phyloP scores from a whole-genome alignment of 2,329 filamentous ascomycete genomes.

The Ascochyta viciae-villosae region DNA sequence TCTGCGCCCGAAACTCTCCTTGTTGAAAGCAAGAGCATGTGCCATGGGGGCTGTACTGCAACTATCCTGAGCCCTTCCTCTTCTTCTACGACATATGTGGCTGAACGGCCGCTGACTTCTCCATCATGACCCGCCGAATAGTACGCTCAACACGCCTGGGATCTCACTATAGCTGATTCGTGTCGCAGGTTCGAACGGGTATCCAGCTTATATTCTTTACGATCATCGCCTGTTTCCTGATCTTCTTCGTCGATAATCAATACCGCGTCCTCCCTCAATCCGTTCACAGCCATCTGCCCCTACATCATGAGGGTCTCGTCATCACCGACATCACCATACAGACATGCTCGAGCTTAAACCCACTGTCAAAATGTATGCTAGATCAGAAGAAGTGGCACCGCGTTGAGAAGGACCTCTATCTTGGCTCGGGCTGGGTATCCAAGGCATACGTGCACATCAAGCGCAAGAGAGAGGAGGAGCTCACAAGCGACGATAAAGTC shows the following conservation, averaged over 20 bases:
- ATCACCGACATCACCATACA: slow-evolving; percentile 84
- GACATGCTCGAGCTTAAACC: slow-evolving; percentile 76
- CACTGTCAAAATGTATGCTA: slow-evolving; percentile 77
- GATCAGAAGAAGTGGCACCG: slow-evolving; percentile 78
- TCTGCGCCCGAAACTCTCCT: slow-evolving; percentile 1
- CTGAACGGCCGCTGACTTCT: slow-evolving; percentile 15
- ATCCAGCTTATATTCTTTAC: slow-evolving; percentile 75
- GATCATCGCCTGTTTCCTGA: slow-evolving; percentile 68
- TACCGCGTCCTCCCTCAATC: slow-evolving; percentile 85
- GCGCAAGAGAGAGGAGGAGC: slow-evolving; percentile 85
- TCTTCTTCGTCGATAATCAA: slow-evolving; percentile 86
- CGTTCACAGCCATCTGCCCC: slow-evolving; percentile 84
- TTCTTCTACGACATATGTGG: slow-evolving; percentile 14
- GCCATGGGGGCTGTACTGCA: slow-evolving; percentile 23
- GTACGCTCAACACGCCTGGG: slow-evolving; percentile 28
- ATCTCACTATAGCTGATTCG: background rate
- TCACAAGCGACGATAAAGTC: slow-evolving; percentile 75
- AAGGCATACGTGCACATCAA: slow-evolving; percentile 83
- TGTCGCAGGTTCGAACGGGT: slow-evolving; percentile 63
- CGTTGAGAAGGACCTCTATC: slow-evolving; percentile 87
- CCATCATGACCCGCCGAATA: slow-evolving; percentile 50
- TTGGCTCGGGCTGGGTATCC: slow-evolving; percentile 74
- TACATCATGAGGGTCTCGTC: slow-evolving; percentile 81
- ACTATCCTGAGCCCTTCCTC: slow-evolving; percentile 1
- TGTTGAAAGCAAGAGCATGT: slow-evolving; percentile 3